These are phyloP conservation scores for Skeletonema tropicum DNA, from an alignment of 108 stramenopile species.

Conservation along the genomic window DNA sequence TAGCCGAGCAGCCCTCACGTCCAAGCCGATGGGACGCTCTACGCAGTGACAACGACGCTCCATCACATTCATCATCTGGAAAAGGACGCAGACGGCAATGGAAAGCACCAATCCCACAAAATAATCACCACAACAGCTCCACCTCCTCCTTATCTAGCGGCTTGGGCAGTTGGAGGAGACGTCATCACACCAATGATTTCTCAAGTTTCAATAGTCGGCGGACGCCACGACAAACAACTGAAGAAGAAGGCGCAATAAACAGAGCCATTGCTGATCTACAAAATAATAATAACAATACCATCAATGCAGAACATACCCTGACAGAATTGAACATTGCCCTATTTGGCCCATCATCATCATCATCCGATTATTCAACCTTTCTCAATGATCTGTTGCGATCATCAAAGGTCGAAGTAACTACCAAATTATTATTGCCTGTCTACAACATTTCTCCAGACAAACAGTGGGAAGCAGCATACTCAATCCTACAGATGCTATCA, in stretches of 20 bases:
- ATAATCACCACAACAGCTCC: not conserved
- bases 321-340: not conserved
- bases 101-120: not conserved
- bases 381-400: not conserved
- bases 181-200: not conserved
- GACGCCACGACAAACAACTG: not conserved
- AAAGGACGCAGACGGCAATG: not conserved
- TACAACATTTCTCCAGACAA: not conserved
- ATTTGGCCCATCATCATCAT: not conserved
- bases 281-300: not conserved
- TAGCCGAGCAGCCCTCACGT: not conserved
- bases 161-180: not conserved
- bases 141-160: not conserved
- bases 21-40: constrained; percentile 18
- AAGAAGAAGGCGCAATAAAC: not conserved
- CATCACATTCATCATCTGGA: not conserved
- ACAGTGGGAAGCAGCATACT: constrained; percentile 35
- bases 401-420: not conserved
- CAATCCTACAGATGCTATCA: constrained; percentile 13
- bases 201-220: not conserved
- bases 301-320: not conserved
- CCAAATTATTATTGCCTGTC: not conserved
- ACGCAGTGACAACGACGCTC: not conserved
- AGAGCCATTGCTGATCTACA: not conserved
- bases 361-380: not conserved